Percentiles rank a stretch among this genome's conserved stretches.
These are phyloP conservation scores for Diplocarpon mali DNA, from an alignment of 2,329 filamentous ascomycete genomes.

Conservation along the genomic window DNA sequence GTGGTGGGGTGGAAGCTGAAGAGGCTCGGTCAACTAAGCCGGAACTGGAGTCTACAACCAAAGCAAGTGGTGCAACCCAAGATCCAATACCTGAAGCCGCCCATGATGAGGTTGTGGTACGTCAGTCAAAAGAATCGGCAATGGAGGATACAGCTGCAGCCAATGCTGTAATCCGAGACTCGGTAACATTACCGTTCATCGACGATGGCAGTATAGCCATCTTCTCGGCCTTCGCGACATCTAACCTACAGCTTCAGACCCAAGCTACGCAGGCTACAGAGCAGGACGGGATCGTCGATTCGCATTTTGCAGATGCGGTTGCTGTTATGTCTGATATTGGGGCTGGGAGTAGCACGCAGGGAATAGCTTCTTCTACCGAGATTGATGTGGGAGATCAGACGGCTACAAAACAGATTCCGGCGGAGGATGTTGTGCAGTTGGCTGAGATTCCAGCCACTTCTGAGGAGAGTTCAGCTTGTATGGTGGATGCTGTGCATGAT, in stretches of 20 bases:
- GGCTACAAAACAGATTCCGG: neutral
- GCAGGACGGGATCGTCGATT: neutral
- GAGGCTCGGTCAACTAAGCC: neutral
- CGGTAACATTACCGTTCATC: neutral
- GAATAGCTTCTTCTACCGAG: neutral
- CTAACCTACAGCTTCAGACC: neutral
- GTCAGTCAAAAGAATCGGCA: too few relatives aligned
- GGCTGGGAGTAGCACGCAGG: neutral
- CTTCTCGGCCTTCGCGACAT: neutral
- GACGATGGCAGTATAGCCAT: neutral
- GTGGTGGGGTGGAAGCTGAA: neutral
- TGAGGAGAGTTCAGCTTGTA: neutral
- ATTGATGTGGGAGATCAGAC: neutral
- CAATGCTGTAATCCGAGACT: neutral
- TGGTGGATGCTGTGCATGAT: neutral
- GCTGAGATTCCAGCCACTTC: neutral
- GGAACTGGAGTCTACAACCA: neutral
- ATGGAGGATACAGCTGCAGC: too few relatives aligned
- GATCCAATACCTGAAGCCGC: too few relatives aligned
- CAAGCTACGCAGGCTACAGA: neutral
- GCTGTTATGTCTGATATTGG: slow-evolving; percentile 4
- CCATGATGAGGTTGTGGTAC: too few relatives aligned
- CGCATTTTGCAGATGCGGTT: slow-evolving; percentile 1
- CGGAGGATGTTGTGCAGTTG: neutral
- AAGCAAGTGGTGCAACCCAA: too few relatives aligned